Conservation (phyloP, 495 filamentous ascomycete species). For the Hyaloscypha variabilis region DNA sequence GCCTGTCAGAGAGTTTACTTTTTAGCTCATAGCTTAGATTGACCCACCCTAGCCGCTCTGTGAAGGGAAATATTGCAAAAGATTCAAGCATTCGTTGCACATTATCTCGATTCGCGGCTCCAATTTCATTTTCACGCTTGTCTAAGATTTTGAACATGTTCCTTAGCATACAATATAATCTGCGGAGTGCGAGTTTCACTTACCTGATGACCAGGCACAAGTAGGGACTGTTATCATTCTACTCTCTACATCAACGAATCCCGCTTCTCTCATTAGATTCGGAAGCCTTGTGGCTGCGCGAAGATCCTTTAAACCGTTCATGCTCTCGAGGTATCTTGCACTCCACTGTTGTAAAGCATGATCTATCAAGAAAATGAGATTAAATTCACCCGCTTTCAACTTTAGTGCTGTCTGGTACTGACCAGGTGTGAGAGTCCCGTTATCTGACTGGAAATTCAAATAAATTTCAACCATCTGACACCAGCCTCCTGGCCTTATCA, state of each 20-base stretch:
- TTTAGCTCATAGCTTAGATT: not conserved
- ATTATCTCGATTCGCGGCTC: conserved; percentile 61
- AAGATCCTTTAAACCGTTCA: conserved; percentile 71
- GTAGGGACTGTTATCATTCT: conserved; percentile 73
- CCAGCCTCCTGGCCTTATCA: conserved; percentile 71
- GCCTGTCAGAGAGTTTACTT: not conserved
- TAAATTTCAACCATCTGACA: conserved; percentile 91
- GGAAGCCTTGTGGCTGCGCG: conserved; percentile 68
- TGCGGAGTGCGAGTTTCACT: conserved; percentile 21
- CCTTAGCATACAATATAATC: not conserved
- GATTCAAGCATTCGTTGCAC: conserved; percentile 62
- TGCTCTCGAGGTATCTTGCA: conserved; percentile 63
- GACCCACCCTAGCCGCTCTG: conserved; percentile 36
- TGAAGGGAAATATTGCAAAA: conserved; percentile 64
- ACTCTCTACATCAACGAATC: conserved; percentile 72
- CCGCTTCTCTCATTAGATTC: conserved; percentile 64
- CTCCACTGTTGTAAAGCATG: conserved; percentile 79
- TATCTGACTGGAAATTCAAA: conserved; percentile 87
- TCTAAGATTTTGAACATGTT: conserved; percentile 43
- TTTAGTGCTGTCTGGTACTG: conserved; percentile 3
- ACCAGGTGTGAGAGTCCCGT: conserved; percentile 73
- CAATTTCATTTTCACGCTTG: conserved; percentile 62
- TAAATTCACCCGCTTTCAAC: not conserved
- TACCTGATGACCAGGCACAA: conserved; percentile 76
- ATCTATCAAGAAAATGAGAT: conserved; percentile 35